Base-by-base conservation (phyloP, 768 basidiomycete genomes). In the Leucosporidium creatinivorum region DNA sequence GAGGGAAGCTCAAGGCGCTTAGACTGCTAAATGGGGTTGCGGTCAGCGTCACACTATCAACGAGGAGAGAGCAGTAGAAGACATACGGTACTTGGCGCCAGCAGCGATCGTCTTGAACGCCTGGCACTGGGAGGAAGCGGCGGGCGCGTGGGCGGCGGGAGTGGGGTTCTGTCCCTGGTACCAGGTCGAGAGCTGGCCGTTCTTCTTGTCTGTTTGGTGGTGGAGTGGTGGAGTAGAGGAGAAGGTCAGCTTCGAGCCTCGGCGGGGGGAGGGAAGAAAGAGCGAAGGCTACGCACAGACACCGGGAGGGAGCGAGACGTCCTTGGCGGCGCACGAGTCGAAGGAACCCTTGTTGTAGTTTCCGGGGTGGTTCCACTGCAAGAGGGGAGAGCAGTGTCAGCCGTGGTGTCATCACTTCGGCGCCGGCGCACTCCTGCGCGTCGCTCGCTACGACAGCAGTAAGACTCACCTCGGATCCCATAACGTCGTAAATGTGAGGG, bases 181-280 rank as follows among this genome's bases (percentile, higher is more conserved):
- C 80, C 84, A 88, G 0, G 86, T 87, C 19, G 85, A 87, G 23
- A 79, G 70, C 21, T 54, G 23, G 31, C 73, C 73, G 55, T 70
- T 67, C 54, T 50, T 77, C 84, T 84, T 68, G 73, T 87, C 86
- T n/a, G 87, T 81, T 33, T 5, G 5, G 5, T 4, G 33, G 33
- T 33, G 33, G 10, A 10, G 33, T 33, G 33, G n/a, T n/a, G n/a
- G n/a, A n/a, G n/a, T n/a, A 85, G 5, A 85, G 84, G 83, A 84
- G 63, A 15, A 28, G 39, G 61, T 70, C 3, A 28, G 55, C 23
- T 13, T 44, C 15, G 31, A 33, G 33, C 33, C 5, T 33, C 44
- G 61, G 54, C 64, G 26, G 3, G 33, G 5, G 4, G 33, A 7
- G 50, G n/a, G 9, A 8, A 3, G 50, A 51, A 51, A 51, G 50